A percentile compares a stretch with the other conserved stretches of the same genome.
Conservation (phyloP, 345 rosid genomes). For the Salix suchowensis region DNA sequence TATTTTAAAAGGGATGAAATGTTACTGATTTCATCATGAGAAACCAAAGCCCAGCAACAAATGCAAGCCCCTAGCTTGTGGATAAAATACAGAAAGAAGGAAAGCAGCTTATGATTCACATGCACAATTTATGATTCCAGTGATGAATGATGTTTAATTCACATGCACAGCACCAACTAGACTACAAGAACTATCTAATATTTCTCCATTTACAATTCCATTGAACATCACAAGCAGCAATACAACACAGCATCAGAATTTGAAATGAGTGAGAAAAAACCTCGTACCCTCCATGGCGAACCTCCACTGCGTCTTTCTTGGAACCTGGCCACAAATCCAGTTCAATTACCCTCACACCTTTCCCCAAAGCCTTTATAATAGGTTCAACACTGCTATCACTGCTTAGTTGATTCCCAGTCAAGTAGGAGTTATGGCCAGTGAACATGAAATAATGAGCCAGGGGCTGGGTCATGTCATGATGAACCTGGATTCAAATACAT, state of each 20-base stretch:
- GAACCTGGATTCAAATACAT: slow-evolving; percentile 42
- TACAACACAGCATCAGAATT: not conserved
- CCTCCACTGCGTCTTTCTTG: slow-evolving; percentile 44
- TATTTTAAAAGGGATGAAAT: not conserved
- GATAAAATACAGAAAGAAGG: not conserved
- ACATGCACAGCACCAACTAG: not conserved
- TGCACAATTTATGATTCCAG: not conserved
- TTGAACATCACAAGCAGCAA: not conserved
- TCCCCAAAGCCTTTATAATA: slow-evolving; percentile 47
- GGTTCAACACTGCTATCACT: slow-evolving; percentile 61
- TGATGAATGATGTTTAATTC: not conserved
- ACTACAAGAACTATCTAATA: not conserved
- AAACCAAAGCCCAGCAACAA: not conserved
- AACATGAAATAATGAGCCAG: slow-evolving; percentile 69
- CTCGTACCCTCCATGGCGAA: slow-evolving; percentile 72
- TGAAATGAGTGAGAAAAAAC: not conserved
- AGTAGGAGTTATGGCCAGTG: slow-evolving; percentile 89
- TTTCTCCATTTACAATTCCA: not conserved
- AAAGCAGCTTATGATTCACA: not conserved
- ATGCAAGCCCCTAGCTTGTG: not conserved
- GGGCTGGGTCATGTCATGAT: slow-evolving; percentile 63
- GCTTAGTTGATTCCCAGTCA: slow-evolving; percentile 72
- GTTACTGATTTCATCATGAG: not conserved
- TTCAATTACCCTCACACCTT: slow-evolving; percentile 78
- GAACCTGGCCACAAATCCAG: slow-evolving; percentile 81